phyloP scores from a whole-genome alignment of 768 basidiomycete genomes.

The Leccinum sublutescens region DNA sequence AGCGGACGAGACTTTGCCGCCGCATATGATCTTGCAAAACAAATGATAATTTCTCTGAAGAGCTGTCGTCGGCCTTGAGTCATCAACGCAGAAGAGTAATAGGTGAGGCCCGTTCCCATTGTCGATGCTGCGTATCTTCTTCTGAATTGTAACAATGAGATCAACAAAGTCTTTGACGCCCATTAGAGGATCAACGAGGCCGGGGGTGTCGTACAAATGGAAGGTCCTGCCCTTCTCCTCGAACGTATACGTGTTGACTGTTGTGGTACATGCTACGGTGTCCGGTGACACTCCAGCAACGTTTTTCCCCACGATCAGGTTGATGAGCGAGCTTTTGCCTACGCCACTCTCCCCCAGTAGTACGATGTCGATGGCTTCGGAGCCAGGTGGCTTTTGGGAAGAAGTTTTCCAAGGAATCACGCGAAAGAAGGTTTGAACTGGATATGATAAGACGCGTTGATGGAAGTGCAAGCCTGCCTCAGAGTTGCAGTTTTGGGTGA shows the following conservation, averaged over 20 bases:
- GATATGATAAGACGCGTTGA: constrained; percentile 9
- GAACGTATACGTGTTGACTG: constrained; percentile 22
- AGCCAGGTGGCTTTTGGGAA: not conserved
- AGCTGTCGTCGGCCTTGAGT: constrained; percentile 23
- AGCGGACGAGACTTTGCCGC: constrained; percentile 27
- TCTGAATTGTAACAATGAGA: constrained; percentile 25
- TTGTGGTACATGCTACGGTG: constrained; percentile 35
- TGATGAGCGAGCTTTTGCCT: constrained; percentile 44
- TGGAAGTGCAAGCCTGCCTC: constrained; percentile 8
- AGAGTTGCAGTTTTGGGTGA: constrained; percentile 9
- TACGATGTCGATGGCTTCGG: constrained; percentile 30
- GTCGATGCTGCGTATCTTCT: constrained; percentile 32
- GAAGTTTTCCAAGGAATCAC: constrained; percentile 5
- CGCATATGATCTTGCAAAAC: constrained; percentile 29
- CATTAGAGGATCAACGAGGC: constrained; percentile 29
- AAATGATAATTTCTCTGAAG: constrained; percentile 27
- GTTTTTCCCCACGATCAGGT: constrained; percentile 31
- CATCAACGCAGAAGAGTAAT: constrained; percentile 33
- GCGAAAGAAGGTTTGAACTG: constrained; percentile 15
- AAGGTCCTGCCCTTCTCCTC: constrained; percentile 23
- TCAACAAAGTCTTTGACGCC: constrained; percentile 17
- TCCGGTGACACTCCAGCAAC: constrained; percentile 33
- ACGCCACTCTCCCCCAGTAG: constrained; percentile 34
- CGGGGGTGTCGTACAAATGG: constrained; percentile 34
- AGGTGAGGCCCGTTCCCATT: constrained; percentile 28